Evolutionary conservation across 2,329 filamentous ascomycete species (phyloP).

Genomic region (Aureobasidium pullulans): DNA sequence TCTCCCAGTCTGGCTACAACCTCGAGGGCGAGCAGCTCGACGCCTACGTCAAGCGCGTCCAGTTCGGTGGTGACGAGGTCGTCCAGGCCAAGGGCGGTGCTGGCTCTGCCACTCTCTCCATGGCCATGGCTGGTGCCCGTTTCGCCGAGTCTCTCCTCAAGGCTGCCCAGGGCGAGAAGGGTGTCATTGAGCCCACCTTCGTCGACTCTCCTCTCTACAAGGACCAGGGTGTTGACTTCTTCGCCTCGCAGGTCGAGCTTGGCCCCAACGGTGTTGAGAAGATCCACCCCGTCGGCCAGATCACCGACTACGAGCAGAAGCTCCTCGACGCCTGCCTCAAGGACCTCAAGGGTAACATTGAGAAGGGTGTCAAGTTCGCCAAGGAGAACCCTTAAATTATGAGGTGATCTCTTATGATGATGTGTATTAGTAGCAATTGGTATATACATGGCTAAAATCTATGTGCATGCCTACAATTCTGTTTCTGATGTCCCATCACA

Average conservation of each 20-base stretch:
- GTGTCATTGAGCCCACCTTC: slow-evolving; percentile 90
- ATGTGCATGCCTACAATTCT: not conserved
- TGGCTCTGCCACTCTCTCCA: slow-evolving; percentile 93
- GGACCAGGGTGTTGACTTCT: slow-evolving; percentile 96
- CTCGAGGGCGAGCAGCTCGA: slow-evolving; percentile 69
- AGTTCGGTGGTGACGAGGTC: slow-evolving; percentile 98
- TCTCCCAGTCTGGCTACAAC: slow-evolving; percentile 87
- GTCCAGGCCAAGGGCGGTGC: slow-evolving; percentile 98
- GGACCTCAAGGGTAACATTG: slow-evolving; percentile 89
- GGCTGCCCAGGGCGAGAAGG: slow-evolving; percentile 87
- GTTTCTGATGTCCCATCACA: not conserved
- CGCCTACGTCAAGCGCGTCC: slow-evolving; percentile 83
- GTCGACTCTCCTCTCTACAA: slow-evolving; percentile 97
- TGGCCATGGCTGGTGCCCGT: slow-evolving; percentile 88
- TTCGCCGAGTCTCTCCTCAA: slow-evolving; percentile 89
- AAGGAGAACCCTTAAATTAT: slow-evolving; percentile 45
- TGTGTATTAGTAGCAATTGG: slow-evolving; percentile 7
- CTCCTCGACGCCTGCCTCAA: slow-evolving; percentile 76
- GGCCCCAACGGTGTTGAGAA: slow-evolving; percentile 94
- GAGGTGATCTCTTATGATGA: not conserved
- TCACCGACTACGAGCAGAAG: slow-evolving; percentile 81
- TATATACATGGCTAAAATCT: slow-evolving; percentile 8
- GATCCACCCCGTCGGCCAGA: slow-evolving; percentile 78
- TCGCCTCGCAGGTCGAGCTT: slow-evolving; percentile 90
- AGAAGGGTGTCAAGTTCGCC: slow-evolving; percentile 71